A percentile compares a stretch with the other conserved stretches of the same genome.
phyloP scores from a whole-genome alignment of 139 green algal genomes.

The Ulvella scutata region DNA sequence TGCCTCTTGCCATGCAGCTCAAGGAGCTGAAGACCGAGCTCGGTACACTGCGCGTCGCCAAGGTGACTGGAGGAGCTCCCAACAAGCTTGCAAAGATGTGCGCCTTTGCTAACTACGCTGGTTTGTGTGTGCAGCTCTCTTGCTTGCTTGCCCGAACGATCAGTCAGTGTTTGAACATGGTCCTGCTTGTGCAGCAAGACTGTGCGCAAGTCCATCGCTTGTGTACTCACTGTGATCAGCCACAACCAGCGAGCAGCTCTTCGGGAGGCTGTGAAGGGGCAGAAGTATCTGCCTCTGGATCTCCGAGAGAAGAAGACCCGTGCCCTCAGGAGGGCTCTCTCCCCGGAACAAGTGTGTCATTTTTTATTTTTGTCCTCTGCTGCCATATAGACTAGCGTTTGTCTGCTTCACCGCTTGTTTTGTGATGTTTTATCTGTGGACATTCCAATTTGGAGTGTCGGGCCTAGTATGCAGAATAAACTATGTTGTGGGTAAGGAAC shows the following conservation, averaged over 20 bases:
- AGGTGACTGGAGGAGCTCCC: constrained; percentile 96
- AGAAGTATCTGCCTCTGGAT: constrained; percentile 87
- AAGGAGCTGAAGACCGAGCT: constrained; percentile 97
- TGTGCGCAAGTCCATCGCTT: constrained; percentile 89
- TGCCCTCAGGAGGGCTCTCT: constrained; percentile 78
- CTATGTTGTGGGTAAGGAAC: too few species aligned
- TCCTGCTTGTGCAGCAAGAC: constrained; percentile 58
- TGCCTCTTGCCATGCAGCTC: constrained; percentile 42
- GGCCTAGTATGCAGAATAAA: too few species aligned
- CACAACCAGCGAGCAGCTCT: constrained; percentile 80
- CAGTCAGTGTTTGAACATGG: neutral
- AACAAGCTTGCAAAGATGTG: constrained; percentile 99
- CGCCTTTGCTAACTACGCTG: too few species aligned
- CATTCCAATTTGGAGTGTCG: too few species aligned
- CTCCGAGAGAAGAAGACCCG: constrained; percentile 94
- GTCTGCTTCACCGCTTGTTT: neutral
- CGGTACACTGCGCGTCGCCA: constrained; percentile 83
- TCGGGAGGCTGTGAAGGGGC: constrained; percentile 27
- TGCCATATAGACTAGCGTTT: neutral
- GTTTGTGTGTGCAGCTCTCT: neutral
- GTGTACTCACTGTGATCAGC: constrained; percentile 88
- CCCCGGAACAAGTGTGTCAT: constrained; percentile 57
- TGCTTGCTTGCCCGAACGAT: neutral
- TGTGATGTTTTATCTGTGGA: neutral
- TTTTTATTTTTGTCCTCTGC: neutral